These are phyloP conservation scores for Trichoderma guizhouense DNA, from an alignment of 2,329 filamentous ascomycete species.

Conservation along the genomic window DNA sequence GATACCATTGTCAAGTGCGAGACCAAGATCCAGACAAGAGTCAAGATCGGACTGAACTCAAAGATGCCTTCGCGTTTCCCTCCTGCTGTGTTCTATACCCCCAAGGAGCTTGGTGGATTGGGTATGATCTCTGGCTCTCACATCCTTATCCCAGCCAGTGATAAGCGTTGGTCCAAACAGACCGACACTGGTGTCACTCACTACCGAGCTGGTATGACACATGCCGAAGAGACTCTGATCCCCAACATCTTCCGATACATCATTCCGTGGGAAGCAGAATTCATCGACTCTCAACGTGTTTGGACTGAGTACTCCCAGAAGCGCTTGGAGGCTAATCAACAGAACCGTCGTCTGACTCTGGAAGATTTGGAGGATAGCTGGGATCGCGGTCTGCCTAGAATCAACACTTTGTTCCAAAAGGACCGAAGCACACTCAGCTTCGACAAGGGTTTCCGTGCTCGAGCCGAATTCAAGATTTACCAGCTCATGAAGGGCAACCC, in stretches of 20 bases:
- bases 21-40: constrained; percentile 97
- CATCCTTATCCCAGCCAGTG: constrained; percentile 93
- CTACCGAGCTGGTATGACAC: constrained; percentile 95
- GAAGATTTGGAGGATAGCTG: constrained; percentile 98
- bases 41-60: constrained; percentile 97
- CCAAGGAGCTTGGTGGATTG: constrained; percentile 92
- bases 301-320: constrained; percentile 99
- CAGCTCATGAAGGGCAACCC: constrained; percentile 99
- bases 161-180: constrained; percentile 98
- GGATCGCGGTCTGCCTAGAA: constrained; percentile 95
- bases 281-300: constrained; percentile 96
- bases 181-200: constrained; percentile 96
- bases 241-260: constrained; percentile 99
- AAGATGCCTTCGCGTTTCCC: constrained; percentile 99
- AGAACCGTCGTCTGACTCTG: constrained; percentile 89
- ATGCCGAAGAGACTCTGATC: constrained; percentile 95
- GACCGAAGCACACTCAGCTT: constrained; percentile 95
- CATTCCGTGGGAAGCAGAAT: constrained; percentile 98
- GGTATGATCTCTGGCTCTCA: constrained; percentile 99
- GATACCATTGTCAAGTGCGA: constrained; percentile 99
- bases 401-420: constrained; percentile 99
- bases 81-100: constrained; percentile 96
- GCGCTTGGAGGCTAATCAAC: constrained; percentile 91
- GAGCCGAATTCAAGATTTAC: constrained; percentile 97
- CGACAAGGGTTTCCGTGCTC: constrained; percentile 94